Percentiles rank a stretch among this genome's conserved stretches.
Conservation (phyloP, 148 eudicot genomes). For the Amaranthus cruentus region DNA sequence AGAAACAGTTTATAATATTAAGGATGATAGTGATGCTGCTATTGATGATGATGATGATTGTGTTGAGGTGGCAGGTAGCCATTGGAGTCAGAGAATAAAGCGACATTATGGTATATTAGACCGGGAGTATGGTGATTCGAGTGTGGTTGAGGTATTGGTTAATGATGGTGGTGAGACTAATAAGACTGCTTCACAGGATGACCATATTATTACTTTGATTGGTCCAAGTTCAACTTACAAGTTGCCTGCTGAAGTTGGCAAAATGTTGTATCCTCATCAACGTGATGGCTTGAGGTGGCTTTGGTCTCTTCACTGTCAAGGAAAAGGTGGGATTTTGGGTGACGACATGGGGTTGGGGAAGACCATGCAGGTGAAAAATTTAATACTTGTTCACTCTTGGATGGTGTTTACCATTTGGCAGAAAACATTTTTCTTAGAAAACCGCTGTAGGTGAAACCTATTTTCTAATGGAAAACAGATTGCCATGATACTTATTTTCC, state of each 20-base stretch:
- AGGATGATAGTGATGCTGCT: conserved; percentile 19
- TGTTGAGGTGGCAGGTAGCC: conserved; percentile 35
- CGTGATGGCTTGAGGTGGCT: conserved; percentile 97
- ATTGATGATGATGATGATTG: conserved; percentile 52
- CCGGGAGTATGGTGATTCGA: conserved; percentile 30
- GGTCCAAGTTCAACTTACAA: conserved; percentile 46
- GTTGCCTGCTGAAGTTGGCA: conserved; percentile 57
- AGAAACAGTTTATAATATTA: conserved; percentile 16
- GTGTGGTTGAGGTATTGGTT: conserved; percentile 29
- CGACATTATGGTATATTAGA: conserved; percentile 19
- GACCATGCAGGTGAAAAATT: conserved; percentile 89
- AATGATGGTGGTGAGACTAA: conserved; percentile 28
- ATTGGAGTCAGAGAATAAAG: conserved; percentile 26
- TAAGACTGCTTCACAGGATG: conserved; percentile 31
- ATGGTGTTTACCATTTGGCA: no score
- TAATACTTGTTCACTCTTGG: conserved; percentile 8
- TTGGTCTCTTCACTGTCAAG: conserved; percentile 92
- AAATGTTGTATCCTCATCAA: conserved; percentile 90
- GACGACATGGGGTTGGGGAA: conserved; percentile 99
- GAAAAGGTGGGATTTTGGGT: conserved; percentile 94
- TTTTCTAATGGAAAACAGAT: no score
- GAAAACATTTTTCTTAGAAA: no score
- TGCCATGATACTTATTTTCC: no score
- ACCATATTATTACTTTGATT: conserved; percentile 35
- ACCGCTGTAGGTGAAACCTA: no score